Evolutionary conservation across 768 basidiomycete genomes (phyloP).

Genomic region (Royoungia palumana): DNA sequence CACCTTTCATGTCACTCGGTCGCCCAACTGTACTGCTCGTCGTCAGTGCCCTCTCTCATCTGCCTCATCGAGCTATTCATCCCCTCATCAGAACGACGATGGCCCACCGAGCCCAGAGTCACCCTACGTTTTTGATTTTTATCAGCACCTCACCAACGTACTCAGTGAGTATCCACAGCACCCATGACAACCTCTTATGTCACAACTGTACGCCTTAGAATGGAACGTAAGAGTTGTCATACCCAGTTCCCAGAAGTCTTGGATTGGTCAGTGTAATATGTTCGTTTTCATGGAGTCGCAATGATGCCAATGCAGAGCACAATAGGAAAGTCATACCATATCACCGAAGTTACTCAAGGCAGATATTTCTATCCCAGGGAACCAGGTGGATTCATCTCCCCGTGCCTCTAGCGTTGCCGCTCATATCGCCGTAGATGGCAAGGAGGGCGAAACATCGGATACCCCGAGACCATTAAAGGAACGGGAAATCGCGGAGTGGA

Average conservation of each 20-base stretch:
- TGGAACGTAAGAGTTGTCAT: slow-evolving; percentile 81
- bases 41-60: slow-evolving; percentile 29
- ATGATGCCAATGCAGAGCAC: not conserved
- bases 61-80: not conserved
- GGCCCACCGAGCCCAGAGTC: slow-evolving; percentile 74
- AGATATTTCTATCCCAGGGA: slow-evolving; percentile 72
- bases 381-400: slow-evolving; percentile 36
- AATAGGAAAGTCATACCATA: slow-evolving; percentile 76
- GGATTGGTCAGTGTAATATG: slow-evolving; percentile 61
- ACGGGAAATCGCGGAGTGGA: slow-evolving; percentile 86
- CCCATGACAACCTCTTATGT: slow-evolving; percentile 11
- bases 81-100: slow-evolving; percentile 65
- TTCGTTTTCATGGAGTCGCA: not conserved
- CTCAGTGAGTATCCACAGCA: slow-evolving; percentile 45
- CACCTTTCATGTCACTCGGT: slow-evolving; percentile 7
- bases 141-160: slow-evolving; percentile 52
- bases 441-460: slow-evolving; percentile 63
- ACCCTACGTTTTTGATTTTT: slow-evolving; percentile 73
- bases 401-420: not conserved
- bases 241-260: slow-evolving; percentile 79
- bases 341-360: slow-evolving; percentile 68
- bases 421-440: slow-evolving; percentile 38
- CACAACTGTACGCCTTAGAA: slow-evolving; percentile 36
- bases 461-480: slow-evolving; percentile 64
- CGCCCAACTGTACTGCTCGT: slow-evolving; percentile 40